Evolutionary conservation across 2,329 filamentous ascomycete species (phyloP).

Genomic region (Phaeophleospora eucalypticola): DNA sequence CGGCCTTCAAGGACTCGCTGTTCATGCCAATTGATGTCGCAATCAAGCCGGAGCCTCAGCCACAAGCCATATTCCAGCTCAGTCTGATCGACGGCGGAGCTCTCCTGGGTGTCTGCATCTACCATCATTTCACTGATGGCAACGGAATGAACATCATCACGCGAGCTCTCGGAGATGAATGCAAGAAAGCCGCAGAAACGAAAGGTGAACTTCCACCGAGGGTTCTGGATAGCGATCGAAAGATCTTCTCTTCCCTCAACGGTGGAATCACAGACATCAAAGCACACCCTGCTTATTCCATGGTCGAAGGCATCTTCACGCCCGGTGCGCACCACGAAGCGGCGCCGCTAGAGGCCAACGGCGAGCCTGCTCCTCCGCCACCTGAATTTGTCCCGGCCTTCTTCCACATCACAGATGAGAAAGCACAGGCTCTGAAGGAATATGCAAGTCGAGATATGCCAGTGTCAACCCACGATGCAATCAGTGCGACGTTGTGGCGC

Average conservation of each 20-base stretch:
- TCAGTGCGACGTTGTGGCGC: constrained; percentile 18
- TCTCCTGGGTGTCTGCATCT: constrained; percentile 20
- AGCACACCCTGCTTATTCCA: constrained; percentile 15
- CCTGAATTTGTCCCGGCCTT: constrained; percentile 14
- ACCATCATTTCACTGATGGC: constrained; percentile 19
- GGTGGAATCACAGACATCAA: constrained; percentile 13
- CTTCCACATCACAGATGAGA: constrained; percentile 10
- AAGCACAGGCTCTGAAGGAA: constrained; percentile 16
- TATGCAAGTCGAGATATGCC: constrained; percentile 9
- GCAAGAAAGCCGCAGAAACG: constrained; percentile 12
- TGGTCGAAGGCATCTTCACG: constrained; percentile 8
- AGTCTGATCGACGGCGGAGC: constrained; percentile 19
- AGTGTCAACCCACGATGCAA: constrained; percentile 21
- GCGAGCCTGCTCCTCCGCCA: constrained; percentile 8
- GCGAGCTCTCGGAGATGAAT: constrained; percentile 18
- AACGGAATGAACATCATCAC: constrained; percentile 23
- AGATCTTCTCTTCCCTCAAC: constrained; percentile 10
- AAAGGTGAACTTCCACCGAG: constrained; percentile 14
- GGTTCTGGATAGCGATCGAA: constrained; percentile 13
- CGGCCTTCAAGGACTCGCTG: constrained; percentile 16
- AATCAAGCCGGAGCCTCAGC: constrained; percentile 18
- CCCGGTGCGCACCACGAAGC: constrained; percentile 15
- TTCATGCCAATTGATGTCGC: constrained; percentile 18
- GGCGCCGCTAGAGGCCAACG: constrained; percentile 14
- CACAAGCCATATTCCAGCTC: constrained; percentile 16